Evolutionary conservation across 345 rosid genomes (phyloP).

Genomic region (Cardamine occulta): DNA sequence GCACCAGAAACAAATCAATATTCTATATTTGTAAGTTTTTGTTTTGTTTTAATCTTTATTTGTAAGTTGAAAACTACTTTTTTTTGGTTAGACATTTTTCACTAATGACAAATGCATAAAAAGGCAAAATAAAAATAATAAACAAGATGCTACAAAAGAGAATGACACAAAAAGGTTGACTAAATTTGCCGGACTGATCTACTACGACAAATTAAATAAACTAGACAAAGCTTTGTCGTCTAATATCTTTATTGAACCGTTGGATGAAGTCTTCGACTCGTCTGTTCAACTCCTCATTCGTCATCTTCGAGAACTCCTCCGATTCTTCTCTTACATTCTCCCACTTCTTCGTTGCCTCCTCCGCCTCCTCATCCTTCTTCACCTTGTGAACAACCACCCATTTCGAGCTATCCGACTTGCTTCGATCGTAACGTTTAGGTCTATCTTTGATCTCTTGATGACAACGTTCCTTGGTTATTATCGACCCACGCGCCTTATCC

Average conservation of each 20-base stretch:
- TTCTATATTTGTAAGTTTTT: too few relatives aligned
- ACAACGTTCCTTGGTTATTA: slow-evolving; percentile 1
- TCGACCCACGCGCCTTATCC: slow-evolving; percentile 14
- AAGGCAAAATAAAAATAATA: neutral
- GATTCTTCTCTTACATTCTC: slow-evolving; percentile 47
- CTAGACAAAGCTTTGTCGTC: slow-evolving; percentile 48
- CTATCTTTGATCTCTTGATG: slow-evolving; percentile 17
- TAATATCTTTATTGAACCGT: slow-evolving; percentile 60
- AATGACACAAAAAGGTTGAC: slow-evolving; percentile 18
- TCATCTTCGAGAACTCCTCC: slow-evolving; percentile 64
- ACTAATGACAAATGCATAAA: slow-evolving; percentile 17
- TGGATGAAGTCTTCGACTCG: slow-evolving; percentile 83
- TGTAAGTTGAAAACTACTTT: too few relatives aligned
- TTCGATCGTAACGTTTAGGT: slow-evolving; percentile 19
- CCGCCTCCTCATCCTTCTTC: slow-evolving; percentile 21
- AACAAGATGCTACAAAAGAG: slow-evolving; percentile 9
- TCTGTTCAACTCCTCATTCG: slow-evolving; percentile 71
- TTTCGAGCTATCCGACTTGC: slow-evolving; percentile 33
- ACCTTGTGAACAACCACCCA: slow-evolving; percentile 24
- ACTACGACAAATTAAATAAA: slow-evolving; percentile 3
- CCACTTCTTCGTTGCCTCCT: slow-evolving; percentile 20
- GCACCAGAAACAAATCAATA: neutral
- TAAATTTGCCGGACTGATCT: neutral
- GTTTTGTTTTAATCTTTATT: too few relatives aligned
- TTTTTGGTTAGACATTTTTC: neutral